A percentile compares a stretch with the other conserved stretches of the same genome.
These are phyloP conservation scores for Thermochaetoides thermophila DNA, from an alignment of 495 filamentous ascomycete species.

Conservation along the genomic window DNA sequence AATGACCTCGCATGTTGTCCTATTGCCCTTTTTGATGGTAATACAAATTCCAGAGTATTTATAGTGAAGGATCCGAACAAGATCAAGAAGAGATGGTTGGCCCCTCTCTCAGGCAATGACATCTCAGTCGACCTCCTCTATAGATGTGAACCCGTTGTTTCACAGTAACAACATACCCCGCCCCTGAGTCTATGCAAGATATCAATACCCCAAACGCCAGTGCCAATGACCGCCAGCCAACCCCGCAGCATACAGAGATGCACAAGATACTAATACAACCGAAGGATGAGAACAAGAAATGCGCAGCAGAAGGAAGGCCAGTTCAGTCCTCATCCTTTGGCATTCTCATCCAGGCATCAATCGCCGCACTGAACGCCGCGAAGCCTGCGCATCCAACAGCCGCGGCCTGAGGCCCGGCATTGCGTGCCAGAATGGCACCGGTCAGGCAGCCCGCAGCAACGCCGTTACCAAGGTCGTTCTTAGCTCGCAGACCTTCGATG, in stretches of 20 bases:
- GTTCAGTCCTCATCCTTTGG: slow-evolving; percentile 36
- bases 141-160: slow-evolving; percentile 1
- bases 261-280: slow-evolving; percentile 1
- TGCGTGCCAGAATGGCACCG: slow-evolving; percentile 68
- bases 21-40: too few species aligned
- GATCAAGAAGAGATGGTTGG: slow-evolving; percentile 4
- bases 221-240: slow-evolving; percentile 1
- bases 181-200: slow-evolving; percentile 5
- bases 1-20: too few species aligned
- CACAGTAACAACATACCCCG: background rate
- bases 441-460: slow-evolving; percentile 81
- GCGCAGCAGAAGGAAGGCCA: background rate
- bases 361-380: slow-evolving; percentile 87
- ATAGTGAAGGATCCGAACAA: too few species aligned
- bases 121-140: slow-evolving; percentile 2
- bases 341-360: slow-evolving; percentile 78
- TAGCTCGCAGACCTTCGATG: slow-evolving; percentile 81
- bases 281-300: background rate
- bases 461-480: slow-evolving; percentile 86
- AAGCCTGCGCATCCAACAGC: slow-evolving; percentile 85
- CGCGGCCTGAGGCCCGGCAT: slow-evolving; percentile 81
- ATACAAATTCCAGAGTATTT: too few species aligned
- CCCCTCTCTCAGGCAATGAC: background rate
- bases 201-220: slow-evolving; percentile 5
- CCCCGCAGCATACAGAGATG: background rate